Evolutionary conservation across 352 stramenopile species (phyloP).

Genomic region (Globisporangium recalcitrans): DNA sequence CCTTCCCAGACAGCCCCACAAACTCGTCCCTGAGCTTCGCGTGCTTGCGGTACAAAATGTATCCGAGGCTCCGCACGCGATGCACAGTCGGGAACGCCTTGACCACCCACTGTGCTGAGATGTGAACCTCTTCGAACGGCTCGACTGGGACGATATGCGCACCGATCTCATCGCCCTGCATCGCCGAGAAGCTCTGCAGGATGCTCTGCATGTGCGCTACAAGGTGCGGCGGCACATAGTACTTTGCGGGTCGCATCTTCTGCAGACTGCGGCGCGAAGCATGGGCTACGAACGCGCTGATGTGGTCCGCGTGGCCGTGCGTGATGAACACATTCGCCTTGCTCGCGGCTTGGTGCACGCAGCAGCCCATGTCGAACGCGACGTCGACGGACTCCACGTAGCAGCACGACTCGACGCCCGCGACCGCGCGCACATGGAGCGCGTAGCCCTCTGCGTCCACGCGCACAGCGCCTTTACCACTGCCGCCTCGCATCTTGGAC

Average conservation of each 20-base stretch:
- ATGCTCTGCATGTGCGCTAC: conserved; percentile 43
- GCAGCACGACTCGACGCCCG: conserved; percentile 70
- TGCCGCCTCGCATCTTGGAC: background rate
- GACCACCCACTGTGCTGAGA: conserved; percentile 56
- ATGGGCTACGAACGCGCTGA: conserved; percentile 55
- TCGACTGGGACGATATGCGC: conserved; percentile 46
- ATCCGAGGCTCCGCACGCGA: conserved; percentile 72
- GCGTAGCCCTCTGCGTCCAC: conserved; percentile 40
- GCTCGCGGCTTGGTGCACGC: conserved; percentile 34
- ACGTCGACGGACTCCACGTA: conserved; percentile 72
- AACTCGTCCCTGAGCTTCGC: conserved; percentile 50
- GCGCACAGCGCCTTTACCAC: conserved; percentile 6
- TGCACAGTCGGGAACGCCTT: conserved; percentile 64
- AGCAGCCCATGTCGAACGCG: conserved; percentile 71
- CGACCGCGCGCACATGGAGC: conserved; percentile 57
- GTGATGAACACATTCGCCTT: conserved; percentile 85
- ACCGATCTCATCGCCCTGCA: conserved; percentile 60
- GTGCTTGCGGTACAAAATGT: conserved; percentile 60
- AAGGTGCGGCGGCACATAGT: conserved; percentile 63
- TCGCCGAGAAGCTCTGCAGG: conserved; percentile 42
- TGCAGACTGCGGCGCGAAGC: conserved; percentile 52
- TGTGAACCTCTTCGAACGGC: conserved; percentile 45
- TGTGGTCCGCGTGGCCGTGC: conserved; percentile 84
- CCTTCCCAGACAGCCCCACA: conserved; percentile 25
- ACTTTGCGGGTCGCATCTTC: conserved; percentile 49